phyloP scores from a whole-genome alignment of 2,329 filamentous ascomycete species.

The Onygenales sp. region DNA sequence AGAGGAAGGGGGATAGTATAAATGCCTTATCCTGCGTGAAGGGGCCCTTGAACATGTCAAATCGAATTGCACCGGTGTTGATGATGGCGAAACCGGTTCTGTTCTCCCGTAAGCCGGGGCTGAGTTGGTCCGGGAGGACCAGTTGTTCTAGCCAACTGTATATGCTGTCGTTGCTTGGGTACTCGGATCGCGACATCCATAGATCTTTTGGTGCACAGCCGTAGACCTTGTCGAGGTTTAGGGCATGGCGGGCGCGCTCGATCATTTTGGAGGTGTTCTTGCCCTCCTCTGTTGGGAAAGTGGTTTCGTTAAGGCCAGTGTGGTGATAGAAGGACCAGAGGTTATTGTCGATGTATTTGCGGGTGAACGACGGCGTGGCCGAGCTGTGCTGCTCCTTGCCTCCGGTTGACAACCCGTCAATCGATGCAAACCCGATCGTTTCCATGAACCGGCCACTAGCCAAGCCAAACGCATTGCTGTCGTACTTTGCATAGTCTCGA shows the following conservation, averaged over 20 bases:
- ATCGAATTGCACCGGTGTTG: constrained; percentile 87
- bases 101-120: constrained; percentile 46
- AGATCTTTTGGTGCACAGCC: constrained; percentile 76
- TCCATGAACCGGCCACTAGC: constrained; percentile 91
- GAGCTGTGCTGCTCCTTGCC: constrained; percentile 18
- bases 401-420: constrained; percentile 52
- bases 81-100: constrained; percentile 62
- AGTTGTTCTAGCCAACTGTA: constrained; percentile 70
- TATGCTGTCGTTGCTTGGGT: constrained; percentile 64
- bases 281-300: constrained; percentile 69
- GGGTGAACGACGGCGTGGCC: constrained; percentile 51
- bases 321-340: constrained; percentile 76
- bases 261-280: constrained; percentile 64
- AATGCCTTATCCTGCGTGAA: constrained; percentile 85
- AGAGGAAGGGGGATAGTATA: constrained; percentile 80
- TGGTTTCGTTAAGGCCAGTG: constrained; percentile 58
- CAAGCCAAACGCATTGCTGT: constrained; percentile 66
- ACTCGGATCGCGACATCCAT: constrained; percentile 73
- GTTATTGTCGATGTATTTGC: constrained; percentile 92
- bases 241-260: constrained; percentile 54
- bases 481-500: constrained; percentile 71
- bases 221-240: constrained; percentile 63
- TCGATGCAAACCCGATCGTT: constrained; percentile 87
- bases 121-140: constrained; percentile 60
- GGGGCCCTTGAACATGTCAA: constrained; percentile 86